Percentiles rank a stretch among this genome's conserved stretches.
phyloP scores from a whole-genome alignment of 306 rosid species.

The Corylus heterophylla region DNA sequence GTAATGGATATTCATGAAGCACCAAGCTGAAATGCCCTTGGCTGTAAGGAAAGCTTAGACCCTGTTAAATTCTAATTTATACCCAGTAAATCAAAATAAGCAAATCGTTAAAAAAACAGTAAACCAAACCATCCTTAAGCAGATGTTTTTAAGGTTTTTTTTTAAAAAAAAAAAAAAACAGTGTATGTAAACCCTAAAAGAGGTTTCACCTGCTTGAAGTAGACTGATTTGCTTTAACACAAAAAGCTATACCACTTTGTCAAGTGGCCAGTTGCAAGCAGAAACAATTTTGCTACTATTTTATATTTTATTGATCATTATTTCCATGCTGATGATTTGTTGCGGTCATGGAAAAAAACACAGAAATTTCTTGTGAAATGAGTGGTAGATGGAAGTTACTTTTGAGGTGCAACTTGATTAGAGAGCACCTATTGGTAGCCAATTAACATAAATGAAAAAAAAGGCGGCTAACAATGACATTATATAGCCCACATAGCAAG shows the following conservation, averaged over 20 bases:
- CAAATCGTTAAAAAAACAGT: neutral
- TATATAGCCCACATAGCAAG: slow-evolving; percentile 32
- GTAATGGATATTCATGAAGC: neutral
- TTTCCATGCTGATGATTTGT: neutral
- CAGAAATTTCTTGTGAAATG: neutral
- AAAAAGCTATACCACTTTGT: neutral
- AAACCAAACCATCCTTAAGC: neutral
- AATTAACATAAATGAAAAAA: slow-evolving; percentile 11
- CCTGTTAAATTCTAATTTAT: neutral
- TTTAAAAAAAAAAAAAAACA: no score
- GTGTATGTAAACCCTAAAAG: no score
- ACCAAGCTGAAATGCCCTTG: neutral
- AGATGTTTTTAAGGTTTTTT: neutral
- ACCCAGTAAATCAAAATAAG: no score
- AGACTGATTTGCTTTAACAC: neutral
- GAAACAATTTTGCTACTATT: neutral
- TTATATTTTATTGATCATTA: neutral
- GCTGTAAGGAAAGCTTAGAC: neutral
- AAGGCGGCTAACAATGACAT: slow-evolving; percentile 1
- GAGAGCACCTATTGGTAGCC: neutral
- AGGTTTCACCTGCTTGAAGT: no score
- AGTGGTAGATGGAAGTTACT: neutral
- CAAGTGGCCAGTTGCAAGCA: neutral
- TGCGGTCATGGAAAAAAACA: neutral
- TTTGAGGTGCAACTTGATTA: neutral